phyloP scores from a whole-genome alignment of 2,329 filamentous ascomycete species.

The Aspergillus calidoustus region DNA sequence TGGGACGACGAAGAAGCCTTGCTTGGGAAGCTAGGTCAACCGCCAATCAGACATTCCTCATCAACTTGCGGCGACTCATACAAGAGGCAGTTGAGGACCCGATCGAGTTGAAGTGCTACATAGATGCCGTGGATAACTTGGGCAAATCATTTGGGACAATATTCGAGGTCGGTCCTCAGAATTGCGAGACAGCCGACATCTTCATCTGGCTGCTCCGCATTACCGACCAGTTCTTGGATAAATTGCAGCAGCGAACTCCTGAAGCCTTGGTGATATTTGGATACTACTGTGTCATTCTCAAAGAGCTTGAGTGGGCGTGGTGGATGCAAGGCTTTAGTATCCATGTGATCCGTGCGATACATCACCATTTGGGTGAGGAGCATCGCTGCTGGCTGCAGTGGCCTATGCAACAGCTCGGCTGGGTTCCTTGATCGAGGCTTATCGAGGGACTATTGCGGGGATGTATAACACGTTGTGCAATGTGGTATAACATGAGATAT shows the following conservation, averaged over 20 bases:
- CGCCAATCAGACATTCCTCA: not conserved
- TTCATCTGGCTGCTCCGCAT: constrained; percentile 11
- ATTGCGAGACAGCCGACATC: constrained; percentile 4
- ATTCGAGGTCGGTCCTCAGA: not conserved
- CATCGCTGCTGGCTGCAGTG: constrained; percentile 25
- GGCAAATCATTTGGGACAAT: constrained; percentile 1
- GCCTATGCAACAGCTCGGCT: constrained; percentile 1
- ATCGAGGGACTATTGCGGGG: too few relatives aligned
- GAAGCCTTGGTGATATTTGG: constrained; percentile 30
- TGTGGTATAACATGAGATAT: too few relatives aligned
- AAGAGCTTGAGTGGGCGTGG: constrained; percentile 31
- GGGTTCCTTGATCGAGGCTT: too few relatives aligned
- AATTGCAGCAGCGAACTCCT: constrained; percentile 21
- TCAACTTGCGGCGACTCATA: not conserved
- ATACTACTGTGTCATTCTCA: constrained; percentile 28
- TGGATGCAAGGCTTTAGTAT: constrained; percentile 31
- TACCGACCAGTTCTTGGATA: constrained; percentile 25
- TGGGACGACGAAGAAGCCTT: not conserved
- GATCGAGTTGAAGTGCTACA: not conserved
- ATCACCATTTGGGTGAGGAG: constrained; percentile 25
- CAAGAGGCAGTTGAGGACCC: not conserved
- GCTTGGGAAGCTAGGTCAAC: not conserved
- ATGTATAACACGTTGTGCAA: too few relatives aligned
- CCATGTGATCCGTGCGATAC: constrained; percentile 25
- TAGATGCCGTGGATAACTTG: not conserved